phyloP scores from a whole-genome alignment of 2,329 filamentous ascomycete species.

The Dactylonectria macrodidyma region DNA sequence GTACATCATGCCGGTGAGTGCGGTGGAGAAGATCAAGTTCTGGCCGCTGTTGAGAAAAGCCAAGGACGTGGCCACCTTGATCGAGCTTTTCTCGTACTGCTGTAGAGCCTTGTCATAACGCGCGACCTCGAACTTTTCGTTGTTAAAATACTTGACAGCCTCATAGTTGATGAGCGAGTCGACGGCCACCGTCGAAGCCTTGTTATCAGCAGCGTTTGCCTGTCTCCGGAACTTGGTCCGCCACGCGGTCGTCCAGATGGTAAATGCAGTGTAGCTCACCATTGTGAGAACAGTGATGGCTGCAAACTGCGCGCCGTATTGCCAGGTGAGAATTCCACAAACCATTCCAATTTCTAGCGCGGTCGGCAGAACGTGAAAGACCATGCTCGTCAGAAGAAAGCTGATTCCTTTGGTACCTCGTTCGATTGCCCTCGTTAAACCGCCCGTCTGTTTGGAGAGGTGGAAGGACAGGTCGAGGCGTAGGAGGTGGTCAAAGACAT shows the following conservation, averaged over 20 bases:
- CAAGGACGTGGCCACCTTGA: conserved; percentile 95
- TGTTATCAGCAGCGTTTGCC: conserved; percentile 96
- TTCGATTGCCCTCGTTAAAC: conserved; percentile 93
- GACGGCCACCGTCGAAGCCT: conserved; percentile 93
- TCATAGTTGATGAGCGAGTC: conserved; percentile 99
- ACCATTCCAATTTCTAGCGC: conserved; percentile 95
- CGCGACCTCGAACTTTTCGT: conserved; percentile 93
- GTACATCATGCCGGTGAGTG: conserved; percentile 98
- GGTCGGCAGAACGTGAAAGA: conserved; percentile 96
- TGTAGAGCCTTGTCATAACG: conserved; percentile 91
- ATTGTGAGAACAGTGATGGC: conserved; percentile 92
- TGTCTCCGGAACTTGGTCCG: conserved; percentile 95
- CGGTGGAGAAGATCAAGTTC: conserved; percentile 96
- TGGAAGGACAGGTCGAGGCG: conserved; percentile 95
- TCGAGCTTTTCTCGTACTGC: conserved; percentile 92
- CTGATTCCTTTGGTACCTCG: conserved; percentile 98
- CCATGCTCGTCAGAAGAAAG: conserved; percentile 97
- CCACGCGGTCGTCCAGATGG: conserved; percentile 96
- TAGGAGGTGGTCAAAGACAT: conserved; percentile 92
- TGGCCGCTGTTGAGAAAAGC: conserved; percentile 95
- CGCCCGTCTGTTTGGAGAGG: conserved; percentile 93
- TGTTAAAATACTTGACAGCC: conserved; percentile 99
- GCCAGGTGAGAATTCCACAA: conserved; percentile 95
- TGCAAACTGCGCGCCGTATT: conserved; percentile 93
- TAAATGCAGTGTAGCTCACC: conserved; percentile 96